Conservation (phyloP, 371 early-diverging fungal genomes). For the Chytridiales sp. region DNA sequence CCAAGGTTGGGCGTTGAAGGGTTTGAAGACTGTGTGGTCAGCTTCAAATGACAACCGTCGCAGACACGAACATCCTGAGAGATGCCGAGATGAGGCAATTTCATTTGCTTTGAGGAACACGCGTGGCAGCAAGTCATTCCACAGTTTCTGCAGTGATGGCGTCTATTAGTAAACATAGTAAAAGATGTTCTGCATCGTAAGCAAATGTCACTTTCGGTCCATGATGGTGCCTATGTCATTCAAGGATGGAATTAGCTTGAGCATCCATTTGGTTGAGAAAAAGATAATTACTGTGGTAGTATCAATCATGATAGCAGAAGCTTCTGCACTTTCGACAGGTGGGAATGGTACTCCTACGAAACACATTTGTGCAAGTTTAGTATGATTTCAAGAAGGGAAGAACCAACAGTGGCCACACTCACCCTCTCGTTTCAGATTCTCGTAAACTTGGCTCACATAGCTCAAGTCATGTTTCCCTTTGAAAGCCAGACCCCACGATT, state of each 20-base stretch:
- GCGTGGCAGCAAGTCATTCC: conserved; percentile 88
- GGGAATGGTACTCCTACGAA: conserved; percentile 61
- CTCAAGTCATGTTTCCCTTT: conserved; percentile 68
- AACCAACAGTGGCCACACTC: conserved; percentile 8
- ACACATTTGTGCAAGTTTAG: no score
- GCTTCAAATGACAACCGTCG: conserved; percentile 70
- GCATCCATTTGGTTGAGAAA: no score
- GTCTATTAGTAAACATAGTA: conserved; percentile 89
- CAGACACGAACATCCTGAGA: conserved; percentile 90
- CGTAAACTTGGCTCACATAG: conserved; percentile 74
- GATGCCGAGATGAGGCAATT: conserved; percentile 84
- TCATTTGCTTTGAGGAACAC: conserved; percentile 81
- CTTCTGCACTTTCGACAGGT: conserved; percentile 49
- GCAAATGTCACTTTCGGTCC: conserved; percentile 92
- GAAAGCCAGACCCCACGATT: conserved; percentile 86
- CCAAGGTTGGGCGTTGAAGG: no score
- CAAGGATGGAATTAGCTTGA: background rate
- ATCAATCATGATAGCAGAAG: conserved; percentile 61
- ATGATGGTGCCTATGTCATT: conserved; percentile 78
- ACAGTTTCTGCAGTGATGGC: conserved; percentile 97
- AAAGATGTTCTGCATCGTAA: conserved; percentile 87
- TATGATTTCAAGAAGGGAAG: no score
- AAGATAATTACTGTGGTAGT: conserved; percentile 61
- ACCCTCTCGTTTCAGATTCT: conserved; percentile 72
- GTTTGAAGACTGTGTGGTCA: no score